phyloP scores from a whole-genome alignment of 2,329 filamentous ascomycete genomes.

The Pseudogymnoascus sp. region DNA sequence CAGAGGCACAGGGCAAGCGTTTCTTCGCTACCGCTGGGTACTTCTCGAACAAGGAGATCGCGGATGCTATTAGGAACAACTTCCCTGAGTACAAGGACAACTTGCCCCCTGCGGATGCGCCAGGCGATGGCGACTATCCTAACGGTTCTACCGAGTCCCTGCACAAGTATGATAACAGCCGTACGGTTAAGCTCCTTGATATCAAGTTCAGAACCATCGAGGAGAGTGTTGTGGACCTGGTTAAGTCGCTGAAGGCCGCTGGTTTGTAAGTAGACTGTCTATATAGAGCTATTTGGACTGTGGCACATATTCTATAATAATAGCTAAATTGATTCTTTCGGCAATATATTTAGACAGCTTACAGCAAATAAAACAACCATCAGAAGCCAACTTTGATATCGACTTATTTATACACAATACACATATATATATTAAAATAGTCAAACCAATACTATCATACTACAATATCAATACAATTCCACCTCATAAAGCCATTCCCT shows the following conservation, averaged over 20 bases:
- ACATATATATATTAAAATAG: not conserved
- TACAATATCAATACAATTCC: not conserved
- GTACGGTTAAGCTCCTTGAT: constrained; percentile 50
- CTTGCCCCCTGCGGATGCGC: constrained; percentile 40
- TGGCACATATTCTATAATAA: not conserved
- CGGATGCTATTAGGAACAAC: constrained; percentile 48
- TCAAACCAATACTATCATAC: not conserved
- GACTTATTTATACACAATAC: not conserved
- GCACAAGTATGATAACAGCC: constrained; percentile 51
- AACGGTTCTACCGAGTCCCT: constrained; percentile 36
- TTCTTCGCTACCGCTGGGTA: constrained; percentile 58
- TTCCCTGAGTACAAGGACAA: constrained; percentile 47
- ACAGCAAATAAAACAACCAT: not conserved
- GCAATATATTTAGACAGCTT: not conserved
- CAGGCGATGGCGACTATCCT: constrained; percentile 30
- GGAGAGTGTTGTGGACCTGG: constrained; percentile 54
- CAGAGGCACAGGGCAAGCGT: constrained; percentile 53
- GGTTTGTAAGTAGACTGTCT: constrained; percentile 10
- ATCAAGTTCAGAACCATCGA: constrained; percentile 54
- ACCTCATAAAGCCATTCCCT: not conserved
- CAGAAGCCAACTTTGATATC: not conserved
- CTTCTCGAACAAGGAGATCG: constrained; percentile 56
- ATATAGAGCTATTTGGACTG: not conserved
- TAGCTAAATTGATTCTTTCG: not conserved
- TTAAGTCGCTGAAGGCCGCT: constrained; percentile 35